A percentile compares a stretch with the other conserved stretches of the same genome.
phyloP scores from a whole-genome alignment of 148 eudicot species.

The Chenopodium album region DNA sequence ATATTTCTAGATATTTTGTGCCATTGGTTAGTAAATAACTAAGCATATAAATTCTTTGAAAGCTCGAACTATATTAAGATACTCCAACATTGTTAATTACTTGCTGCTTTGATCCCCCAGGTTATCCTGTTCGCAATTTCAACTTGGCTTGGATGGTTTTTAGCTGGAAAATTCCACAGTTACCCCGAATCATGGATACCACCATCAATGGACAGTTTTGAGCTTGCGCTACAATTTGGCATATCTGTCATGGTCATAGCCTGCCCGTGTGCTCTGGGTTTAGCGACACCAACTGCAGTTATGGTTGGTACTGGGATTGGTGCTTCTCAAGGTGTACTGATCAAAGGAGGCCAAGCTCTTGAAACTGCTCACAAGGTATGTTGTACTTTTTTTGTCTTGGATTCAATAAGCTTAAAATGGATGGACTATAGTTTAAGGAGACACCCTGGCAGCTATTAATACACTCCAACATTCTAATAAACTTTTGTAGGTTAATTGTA shows the following conservation, averaged over 20 bases:
- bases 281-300: constrained; percentile 99
- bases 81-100: neutral
- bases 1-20: constrained; percentile 80
- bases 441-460: neutral
- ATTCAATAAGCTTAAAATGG: neutral
- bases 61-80: neutral
- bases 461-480: neutral
- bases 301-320: constrained; percentile 99
- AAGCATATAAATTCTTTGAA: neutral
- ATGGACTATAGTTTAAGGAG: too few relatives aligned
- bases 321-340: constrained; percentile 94
- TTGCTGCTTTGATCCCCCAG: constrained; percentile 33
- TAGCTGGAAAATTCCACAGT: constrained; percentile 62
- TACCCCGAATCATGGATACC: constrained; percentile 94
- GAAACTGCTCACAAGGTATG: constrained; percentile 91
- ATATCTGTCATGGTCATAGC: constrained; percentile 99
- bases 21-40: constrained; percentile 70
- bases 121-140: constrained; percentile 64
- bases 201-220: constrained; percentile 82
- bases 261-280: constrained; percentile 96
- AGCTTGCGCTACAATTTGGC: constrained; percentile 94
- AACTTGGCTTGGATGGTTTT: constrained; percentile 87
- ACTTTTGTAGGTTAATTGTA: constrained; percentile 72
- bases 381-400: neutral
- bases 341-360: constrained; percentile 95